Percentiles rank a stretch among this genome's conserved stretches.
Evolutionary conservation across 148 eudicot species (phyloP).

Genomic region (Amaranthus cruentus): DNA sequence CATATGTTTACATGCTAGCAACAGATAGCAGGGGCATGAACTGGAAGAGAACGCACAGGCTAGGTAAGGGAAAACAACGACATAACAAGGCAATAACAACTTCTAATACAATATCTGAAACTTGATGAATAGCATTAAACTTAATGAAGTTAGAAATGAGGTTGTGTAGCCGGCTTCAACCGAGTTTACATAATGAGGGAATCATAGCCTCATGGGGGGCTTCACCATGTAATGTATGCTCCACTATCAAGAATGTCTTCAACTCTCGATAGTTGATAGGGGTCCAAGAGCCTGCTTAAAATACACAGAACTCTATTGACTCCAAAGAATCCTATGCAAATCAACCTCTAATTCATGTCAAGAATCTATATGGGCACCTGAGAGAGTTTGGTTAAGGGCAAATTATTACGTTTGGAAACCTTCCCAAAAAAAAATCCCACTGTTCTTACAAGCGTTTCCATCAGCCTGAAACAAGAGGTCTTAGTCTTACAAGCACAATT

Average conservation of each 20-base stretch:
- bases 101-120: neutral
- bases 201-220: neutral
- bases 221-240: neutral
- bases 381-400: neutral
- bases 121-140: neutral
- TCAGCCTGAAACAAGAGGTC: too few species aligned
- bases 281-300: neutral
- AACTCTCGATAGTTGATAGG: neutral
- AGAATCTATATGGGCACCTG: neutral
- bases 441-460: too few species aligned
- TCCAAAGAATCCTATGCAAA: neutral
- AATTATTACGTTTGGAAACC: too few species aligned
- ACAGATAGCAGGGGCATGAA: neutral
- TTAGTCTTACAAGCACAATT: too few species aligned
- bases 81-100: neutral
- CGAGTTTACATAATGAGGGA: neutral
- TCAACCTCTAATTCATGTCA: neutral
- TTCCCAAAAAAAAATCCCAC: too few species aligned
- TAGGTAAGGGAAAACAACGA: neutral
- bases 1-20: conserved; percentile 2
- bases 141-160: neutral
- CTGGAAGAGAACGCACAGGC: neutral
- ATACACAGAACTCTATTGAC: neutral
- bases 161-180: neutral
- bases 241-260: neutral